phyloP scores from a whole-genome alignment of 139 green algal species.

The Chlorella sp. region DNA sequence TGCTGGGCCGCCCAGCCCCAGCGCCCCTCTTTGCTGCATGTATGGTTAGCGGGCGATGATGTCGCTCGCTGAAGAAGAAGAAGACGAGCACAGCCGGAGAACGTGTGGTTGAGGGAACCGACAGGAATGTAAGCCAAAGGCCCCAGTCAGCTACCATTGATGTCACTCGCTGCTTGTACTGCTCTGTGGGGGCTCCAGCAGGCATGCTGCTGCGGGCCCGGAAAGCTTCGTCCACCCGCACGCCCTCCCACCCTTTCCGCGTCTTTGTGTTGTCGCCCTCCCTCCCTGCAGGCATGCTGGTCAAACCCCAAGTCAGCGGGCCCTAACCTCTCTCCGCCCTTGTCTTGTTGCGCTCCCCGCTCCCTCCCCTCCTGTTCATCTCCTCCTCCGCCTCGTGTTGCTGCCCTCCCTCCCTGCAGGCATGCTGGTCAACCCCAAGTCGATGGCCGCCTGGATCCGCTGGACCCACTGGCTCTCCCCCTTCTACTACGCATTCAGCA shows the following conservation, averaged over 20 bases:
- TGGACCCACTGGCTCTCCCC: constrained; percentile 72
- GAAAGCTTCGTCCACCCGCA: no score
- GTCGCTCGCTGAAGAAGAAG: no score
- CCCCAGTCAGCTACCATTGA: no score
- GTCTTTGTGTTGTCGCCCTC: background rate
- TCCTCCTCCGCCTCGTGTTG: no score
- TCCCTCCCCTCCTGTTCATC: constrained; percentile 26
- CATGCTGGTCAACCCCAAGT: constrained; percentile 41
- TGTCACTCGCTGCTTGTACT: background rate
- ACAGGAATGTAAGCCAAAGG: no score
- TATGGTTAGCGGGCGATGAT: background rate
- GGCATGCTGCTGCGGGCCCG: no score
- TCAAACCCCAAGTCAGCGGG: constrained; percentile 59
- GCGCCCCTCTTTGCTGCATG: background rate
- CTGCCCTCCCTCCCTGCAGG: background rate
- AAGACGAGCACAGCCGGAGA: no score
- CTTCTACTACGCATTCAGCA: constrained; percentile 52
- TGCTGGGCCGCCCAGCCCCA: no score
- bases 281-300: constrained; percentile 21
- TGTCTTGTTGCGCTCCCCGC: no score
- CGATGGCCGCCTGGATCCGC: constrained; percentile 55
- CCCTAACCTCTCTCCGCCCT: constrained; percentile 65
- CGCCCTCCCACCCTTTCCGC: background rate
- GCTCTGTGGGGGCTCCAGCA: no score
- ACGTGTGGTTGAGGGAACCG: no score